Evolutionary conservation across 805 yeast genomes (phyloP).

Genomic region (Candida insectalens): DNA sequence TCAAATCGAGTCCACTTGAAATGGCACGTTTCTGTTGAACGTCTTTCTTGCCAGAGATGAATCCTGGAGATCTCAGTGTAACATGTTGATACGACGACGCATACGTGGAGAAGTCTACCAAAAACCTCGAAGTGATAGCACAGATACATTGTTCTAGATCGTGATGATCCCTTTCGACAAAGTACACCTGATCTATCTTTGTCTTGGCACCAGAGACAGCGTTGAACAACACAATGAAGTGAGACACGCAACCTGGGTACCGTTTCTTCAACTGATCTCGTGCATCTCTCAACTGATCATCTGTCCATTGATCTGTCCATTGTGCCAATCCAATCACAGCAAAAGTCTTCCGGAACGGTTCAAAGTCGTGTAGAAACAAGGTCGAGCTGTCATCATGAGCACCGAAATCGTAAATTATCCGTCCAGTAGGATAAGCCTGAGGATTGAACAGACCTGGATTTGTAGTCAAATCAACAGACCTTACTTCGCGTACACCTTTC

Average conservation of each 20-base stretch:
- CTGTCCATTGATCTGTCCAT: slow-evolving; percentile 18
- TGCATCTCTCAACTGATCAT: slow-evolving; percentile 18
- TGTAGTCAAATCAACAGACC: slow-evolving; percentile 70
- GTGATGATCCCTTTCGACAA: slow-evolving; percentile 10
- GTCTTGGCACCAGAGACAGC: slow-evolving; percentile 22
- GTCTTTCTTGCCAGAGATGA: slow-evolving; percentile 22
- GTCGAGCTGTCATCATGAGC: slow-evolving; percentile 37
- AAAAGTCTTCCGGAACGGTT: slow-evolving; percentile 76
- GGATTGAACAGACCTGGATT: slow-evolving; percentile 66
- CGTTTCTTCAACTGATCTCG: slow-evolving; percentile 31
- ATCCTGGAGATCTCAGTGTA: slow-evolving; percentile 75
- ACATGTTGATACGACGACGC: slow-evolving; percentile 71
- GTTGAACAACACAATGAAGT: slow-evolving; percentile 45
- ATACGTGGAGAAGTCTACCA: slow-evolving; percentile 54
- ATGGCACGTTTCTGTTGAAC: slow-evolving; percentile 17
- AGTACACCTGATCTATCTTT: slow-evolving; percentile 6
- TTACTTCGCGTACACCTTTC: slow-evolving; percentile 45
- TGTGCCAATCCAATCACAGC: slow-evolving; percentile 40
- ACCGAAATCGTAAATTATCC: slow-evolving; percentile 49
- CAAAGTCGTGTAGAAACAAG: slow-evolving; percentile 72
- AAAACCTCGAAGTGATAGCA: slow-evolving; percentile 57
- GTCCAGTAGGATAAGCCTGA: slow-evolving; percentile 74
- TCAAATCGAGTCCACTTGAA: slow-evolving; percentile 22
- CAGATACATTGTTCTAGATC: slow-evolving; percentile 59
- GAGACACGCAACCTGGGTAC: slow-evolving; percentile 46